phyloP scores from a whole-genome alignment of 2,329 filamentous ascomycete genomes.

The Periconia sp. region DNA sequence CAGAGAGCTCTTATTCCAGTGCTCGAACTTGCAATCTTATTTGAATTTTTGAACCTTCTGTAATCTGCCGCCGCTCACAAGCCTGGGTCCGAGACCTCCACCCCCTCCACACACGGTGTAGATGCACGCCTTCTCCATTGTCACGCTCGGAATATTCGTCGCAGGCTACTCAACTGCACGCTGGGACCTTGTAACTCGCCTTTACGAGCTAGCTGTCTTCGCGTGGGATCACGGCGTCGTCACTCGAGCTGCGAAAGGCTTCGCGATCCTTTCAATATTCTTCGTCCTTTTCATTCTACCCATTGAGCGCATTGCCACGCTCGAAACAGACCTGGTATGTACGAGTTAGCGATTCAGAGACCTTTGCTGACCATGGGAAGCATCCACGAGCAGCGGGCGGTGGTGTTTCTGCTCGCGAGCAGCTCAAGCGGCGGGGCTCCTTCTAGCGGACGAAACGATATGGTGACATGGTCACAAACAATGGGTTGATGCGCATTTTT shows the following conservation, averaged over 20 bases:
- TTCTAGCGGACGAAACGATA: slow-evolving; percentile 69
- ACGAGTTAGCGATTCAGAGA: not conserved
- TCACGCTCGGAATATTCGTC: slow-evolving; percentile 98
- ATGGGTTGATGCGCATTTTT: slow-evolving; percentile 97
- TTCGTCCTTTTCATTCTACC: slow-evolving; percentile 87
- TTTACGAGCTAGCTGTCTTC: slow-evolving; percentile 97
- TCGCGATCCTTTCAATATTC: slow-evolving; percentile 78
- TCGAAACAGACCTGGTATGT: slow-evolving; percentile 80
- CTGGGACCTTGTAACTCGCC: slow-evolving; percentile 95
- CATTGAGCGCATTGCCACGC: slow-evolving; percentile 78
- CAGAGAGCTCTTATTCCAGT: too few relatives aligned
- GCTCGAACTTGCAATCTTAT: too few relatives aligned
- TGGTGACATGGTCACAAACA: slow-evolving; percentile 69
- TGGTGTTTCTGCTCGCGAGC: slow-evolving; percentile 92
- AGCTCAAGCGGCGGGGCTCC: slow-evolving; percentile 90
- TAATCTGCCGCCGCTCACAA: too few relatives aligned
- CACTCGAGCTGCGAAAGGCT: slow-evolving; percentile 83
- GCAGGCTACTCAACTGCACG: slow-evolving; percentile 99
- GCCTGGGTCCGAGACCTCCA: too few relatives aligned
- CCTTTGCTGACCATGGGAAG: slow-evolving; percentile 53
- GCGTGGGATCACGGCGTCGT: slow-evolving; percentile 99
- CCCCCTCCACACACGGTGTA: too few relatives aligned
- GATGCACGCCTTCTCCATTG: slow-evolving; percentile 98
- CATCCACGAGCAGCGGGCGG: slow-evolving; percentile 80
- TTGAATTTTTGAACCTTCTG: too few relatives aligned